Evolutionary conservation across 345 rosid genomes (phyloP), one percentile per base, ranked within the genome.

Genomic region (Luvunga scandens): DNA sequence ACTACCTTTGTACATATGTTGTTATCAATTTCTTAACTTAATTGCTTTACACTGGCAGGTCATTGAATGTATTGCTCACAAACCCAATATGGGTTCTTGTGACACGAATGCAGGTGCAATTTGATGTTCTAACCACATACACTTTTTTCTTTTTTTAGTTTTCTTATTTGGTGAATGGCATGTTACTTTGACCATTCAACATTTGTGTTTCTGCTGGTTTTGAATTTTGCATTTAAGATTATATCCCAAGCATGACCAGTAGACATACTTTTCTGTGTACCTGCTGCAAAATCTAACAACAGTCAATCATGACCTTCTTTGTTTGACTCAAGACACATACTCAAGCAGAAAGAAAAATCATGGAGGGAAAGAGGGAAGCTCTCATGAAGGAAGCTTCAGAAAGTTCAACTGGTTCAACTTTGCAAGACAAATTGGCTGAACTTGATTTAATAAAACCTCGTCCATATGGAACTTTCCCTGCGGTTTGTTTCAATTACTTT

Each of bases 81-180:
- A 88, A 33, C 56, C 94, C 92, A 0, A 88, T 89, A 63, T 91
- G 94, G 92, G 91, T 91, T 71, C 92, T 91, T 31, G 90, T 91
- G 61, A 91, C 90, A 34, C 92, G 94, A 19, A 91, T 91, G 92
- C 91, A 89, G 94, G 94, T 90, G 68, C 42, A 42, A 31, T 63
- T 75, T 27, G 22, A 33, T 48, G 55, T 69, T 14, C 56, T 72
- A 9, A 45, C 27, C 34, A 65, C 39, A 73, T 59, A 39, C 38
- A 27, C 16, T 6, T 45, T 8, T 19, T 59, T 67, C 34, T 38
- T 39, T 14, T 25, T 48, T 76, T 76, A n/a, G n/a, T 30, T 53
- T 64, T 81, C 27, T 53, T 21, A 8, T 28, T 21, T 50, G n/a
- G 38, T 56, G 30, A 14, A 27, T 27, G n/a, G 8, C 22, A 7